Evolutionary conservation across 2,329 filamentous ascomycete species (phyloP), one percentile per base, ranked within the genome.

Genomic region (Pseudocercospora fuligena): DNA sequence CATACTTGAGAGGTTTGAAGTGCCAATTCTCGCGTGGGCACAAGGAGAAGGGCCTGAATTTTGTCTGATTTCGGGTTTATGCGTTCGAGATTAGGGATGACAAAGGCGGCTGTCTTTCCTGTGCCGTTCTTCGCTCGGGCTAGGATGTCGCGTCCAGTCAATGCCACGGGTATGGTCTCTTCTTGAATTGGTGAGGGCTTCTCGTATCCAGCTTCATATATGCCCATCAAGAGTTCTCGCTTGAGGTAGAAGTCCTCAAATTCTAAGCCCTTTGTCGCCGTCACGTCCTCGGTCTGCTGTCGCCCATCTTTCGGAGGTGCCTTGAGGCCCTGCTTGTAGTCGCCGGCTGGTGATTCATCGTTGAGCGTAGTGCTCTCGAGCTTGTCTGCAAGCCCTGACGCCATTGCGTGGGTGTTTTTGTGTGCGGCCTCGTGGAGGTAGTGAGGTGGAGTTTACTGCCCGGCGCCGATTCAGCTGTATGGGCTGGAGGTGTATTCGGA

Each of bases 171-270:
- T 76, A 99, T 97, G 63, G 95, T 93, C 83, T 98, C 95, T 89
- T 99, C 95, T 88, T 99, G 95, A 75, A 99, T 99, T 11, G 95
- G 95, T 65, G 95, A 99, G 16, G 95, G 95, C 83, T 97, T 97
- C 80, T 99, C 95, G 80, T 97, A 99, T 70, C 95, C 95, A 73
- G 95, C 95, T 84, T 99, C 95, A 80, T 98, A 99, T 73, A 99
- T 98, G 69, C 95, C 95, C 94, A 98, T 99, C 83, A 99, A 88
- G 68, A 99, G 84, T 78, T 97, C 92, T 78, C 95, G 88, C 84
- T 97, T 97, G 74, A 99, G 90, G 72, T 91, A 92, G 79, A 99
- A 97, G 73, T 98, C 92, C 81, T 99, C 96, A 77, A 97, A 99
- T 74, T 99, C 95, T 69, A 99, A 86, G 68, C 95, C 95, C 83